Percentiles rank a stretch among this genome's conserved stretches.
Evolutionary conservation across 2,329 filamentous ascomycete genomes (phyloP).

Genomic region (Hymenoscyphus infarciens): DNA sequence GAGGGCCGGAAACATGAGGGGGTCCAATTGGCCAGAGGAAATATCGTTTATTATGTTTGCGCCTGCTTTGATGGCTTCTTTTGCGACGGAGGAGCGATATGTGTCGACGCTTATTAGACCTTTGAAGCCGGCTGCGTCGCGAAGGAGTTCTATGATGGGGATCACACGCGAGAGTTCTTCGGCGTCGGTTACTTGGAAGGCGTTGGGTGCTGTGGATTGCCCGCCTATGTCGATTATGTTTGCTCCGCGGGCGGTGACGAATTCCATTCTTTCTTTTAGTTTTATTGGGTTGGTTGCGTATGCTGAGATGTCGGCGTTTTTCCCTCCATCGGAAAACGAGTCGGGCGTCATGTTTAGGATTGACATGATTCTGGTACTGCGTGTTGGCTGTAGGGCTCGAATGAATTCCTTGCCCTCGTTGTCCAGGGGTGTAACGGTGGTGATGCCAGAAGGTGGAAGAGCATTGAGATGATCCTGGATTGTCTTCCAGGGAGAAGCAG

Average conservation of each 20-base stretch:
- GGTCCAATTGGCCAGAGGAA: slow-evolving; percentile 75
- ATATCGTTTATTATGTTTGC: slow-evolving; percentile 96
- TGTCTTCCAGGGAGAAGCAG: slow-evolving; percentile 55
- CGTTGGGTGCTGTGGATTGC: slow-evolving; percentile 82
- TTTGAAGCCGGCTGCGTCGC: slow-evolving; percentile 57
- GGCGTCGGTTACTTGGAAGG: slow-evolving; percentile 61
- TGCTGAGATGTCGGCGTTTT: slow-evolving; percentile 41
- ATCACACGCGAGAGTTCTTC: slow-evolving; percentile 78
- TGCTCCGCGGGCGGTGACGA: slow-evolving; percentile 50
- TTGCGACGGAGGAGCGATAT: slow-evolving; percentile 80
- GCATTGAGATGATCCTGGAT: slow-evolving; percentile 59
- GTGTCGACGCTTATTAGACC: slow-evolving; percentile 84
- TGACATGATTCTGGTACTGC: slow-evolving; percentile 77
- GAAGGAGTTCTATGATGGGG: slow-evolving; percentile 73
- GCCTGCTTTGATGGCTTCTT: slow-evolving; percentile 70
- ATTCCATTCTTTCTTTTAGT: not conserved
- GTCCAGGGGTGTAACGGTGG: slow-evolving; percentile 56
- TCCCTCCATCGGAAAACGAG: slow-evolving; percentile 90
- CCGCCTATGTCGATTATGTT: slow-evolving; percentile 80
- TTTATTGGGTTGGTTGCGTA: not conserved
- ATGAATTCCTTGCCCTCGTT: slow-evolving; percentile 47
- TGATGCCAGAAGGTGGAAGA: slow-evolving; percentile 49
- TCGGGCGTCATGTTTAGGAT: slow-evolving; percentile 94
- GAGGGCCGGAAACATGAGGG: slow-evolving; percentile 76
- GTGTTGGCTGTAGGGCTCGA: slow-evolving; percentile 51